Evolutionary conservation across 2,329 filamentous ascomycete genomes (phyloP), one percentile per base, ranked within the genome.

Genomic region (Zymoseptoria tritici): DNA sequence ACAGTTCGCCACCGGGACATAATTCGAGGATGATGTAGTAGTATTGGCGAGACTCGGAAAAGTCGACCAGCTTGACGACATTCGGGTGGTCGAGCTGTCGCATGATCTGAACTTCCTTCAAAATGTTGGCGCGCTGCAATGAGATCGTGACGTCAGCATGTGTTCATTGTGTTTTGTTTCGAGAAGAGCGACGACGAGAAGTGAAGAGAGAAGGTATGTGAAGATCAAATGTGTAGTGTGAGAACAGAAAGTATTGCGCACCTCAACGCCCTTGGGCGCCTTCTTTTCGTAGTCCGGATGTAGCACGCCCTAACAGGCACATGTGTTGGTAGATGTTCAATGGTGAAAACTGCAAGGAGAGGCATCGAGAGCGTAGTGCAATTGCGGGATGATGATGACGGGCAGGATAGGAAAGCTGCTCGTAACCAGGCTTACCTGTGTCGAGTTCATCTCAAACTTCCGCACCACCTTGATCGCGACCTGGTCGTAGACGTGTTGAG

Each of bases 91-190:
- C 91, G 54, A 99, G 82, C 71, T 95, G 89, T 64, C 92, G 90
- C 93, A 99, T 99, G 68, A 99, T 99, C 71, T 96, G 90, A 13
- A 99, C 94, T 76, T 99, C 94, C 78, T 99, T 99, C 62, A 99
- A 79, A 66, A 99, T 97, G 71, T 97, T 99, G 64, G 93, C 90
- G 78, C 94, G 85, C 94, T 99, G 75, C 65, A n/a, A n/a, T 46
- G 65, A 60, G 64, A 62, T 19, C 24, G 51, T 71, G 68, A 75
- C 70, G 77, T 80, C 72, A 80, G 78, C 73, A 62, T 63, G 62
- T 70, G 67, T 67, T 55, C 55, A 20, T 55, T 42, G 11, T 21
- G 26, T 42, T 55, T 54, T 8, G 8, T 54, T 31, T 21, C 19
- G 52, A 21, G 52, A 21, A 52, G 13, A 4, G 49, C 19, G 21